Percentiles rank a stretch among this genome's conserved stretches.
Evolutionary conservation across 1,139 yeast species (phyloP).

Genomic region (Taphrina deformans): DNA sequence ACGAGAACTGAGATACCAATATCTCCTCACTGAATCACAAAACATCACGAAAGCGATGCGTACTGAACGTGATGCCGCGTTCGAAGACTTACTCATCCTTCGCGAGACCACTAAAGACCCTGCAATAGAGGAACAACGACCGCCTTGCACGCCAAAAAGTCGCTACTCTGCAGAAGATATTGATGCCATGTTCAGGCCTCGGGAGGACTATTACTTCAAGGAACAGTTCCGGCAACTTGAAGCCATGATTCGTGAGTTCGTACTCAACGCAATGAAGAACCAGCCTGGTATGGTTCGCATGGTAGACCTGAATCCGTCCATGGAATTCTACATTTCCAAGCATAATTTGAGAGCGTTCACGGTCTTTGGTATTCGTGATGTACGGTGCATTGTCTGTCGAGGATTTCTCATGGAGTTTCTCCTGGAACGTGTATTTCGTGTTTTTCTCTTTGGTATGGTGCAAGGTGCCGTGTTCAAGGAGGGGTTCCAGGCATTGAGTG

Average conservation of each 20-base stretch:
- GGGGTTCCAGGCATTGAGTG: conserved; percentile 19
- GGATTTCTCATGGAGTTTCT: conserved; percentile 28
- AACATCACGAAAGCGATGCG: conserved; percentile 22
- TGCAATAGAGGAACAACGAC: not conserved
- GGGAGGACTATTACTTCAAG: conserved; percentile 16
- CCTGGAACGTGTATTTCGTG: conserved; percentile 27
- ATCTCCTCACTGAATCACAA: conserved; percentile 22
- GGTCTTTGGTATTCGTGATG: conserved; percentile 30
- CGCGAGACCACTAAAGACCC: not conserved
- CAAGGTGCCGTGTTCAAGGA: conserved; percentile 2
- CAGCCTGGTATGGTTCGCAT: conserved; percentile 14
- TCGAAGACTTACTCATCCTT: not conserved
- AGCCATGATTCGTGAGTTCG: conserved; percentile 4
- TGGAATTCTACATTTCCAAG: conserved; percentile 6
- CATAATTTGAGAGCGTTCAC: conserved; percentile 11
- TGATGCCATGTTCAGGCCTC: conserved; percentile 2
- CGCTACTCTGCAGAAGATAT: not conserved
- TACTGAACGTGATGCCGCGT: conserved; percentile 14
- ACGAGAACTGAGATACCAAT: conserved; percentile 8
- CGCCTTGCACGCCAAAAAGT: not conserved
- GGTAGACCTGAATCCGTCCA: conserved; percentile 1
- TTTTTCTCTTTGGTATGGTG: conserved; percentile 20
- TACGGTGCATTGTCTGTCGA: conserved; percentile 28
- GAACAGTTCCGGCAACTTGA: conserved; percentile 17
- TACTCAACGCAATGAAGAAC: not conserved